Evolutionary conservation across 106 monocot genomes (phyloP), one percentile per base, ranked within the genome.

Genomic region (Cymbidium sinense): DNA sequence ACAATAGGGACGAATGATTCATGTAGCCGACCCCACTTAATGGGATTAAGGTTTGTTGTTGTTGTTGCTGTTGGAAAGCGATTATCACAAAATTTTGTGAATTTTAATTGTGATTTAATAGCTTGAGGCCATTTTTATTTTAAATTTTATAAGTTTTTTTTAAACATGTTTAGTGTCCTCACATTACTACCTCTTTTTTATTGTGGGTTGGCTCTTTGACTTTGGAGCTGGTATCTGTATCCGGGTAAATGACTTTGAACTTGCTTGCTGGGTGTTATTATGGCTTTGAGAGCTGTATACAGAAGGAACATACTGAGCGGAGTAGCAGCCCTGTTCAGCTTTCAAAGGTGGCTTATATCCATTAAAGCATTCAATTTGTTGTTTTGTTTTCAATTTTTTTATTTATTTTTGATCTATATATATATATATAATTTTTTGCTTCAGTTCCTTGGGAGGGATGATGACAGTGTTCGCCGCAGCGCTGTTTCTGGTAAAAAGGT

Each of bases 401-500:
- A 17, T 52, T 43, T 25, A 62, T 43, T 12, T 12, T 11, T 47
- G 47, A 6, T 39, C 41, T 47, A 47, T 39, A 39, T 39, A 39
- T 39, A 7, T 39, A 39, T 39, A 39, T 39, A 39, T 39, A 7
- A 39, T 39, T 39, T 8, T 50, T 5, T 81, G 7, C 2, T 80
- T 67, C 75, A 99, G 99, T 95, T 99, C 78, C 85, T 99, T 51
- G 90, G 92, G 11, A 99, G 92, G 80, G 91, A 94, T 15, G 99
- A 93, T 20, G 99, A 99, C 43, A 82, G 83, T 43, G 89, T 91
- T 47, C 90, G 89, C 0, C 87, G 92, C 17, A 99, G 99, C 82
- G 90, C 88, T 70, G 89, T 99, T 67, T 99, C 99, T 51, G 99
- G 99, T 33, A 99, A 99, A 92, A 99, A 99, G 99, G 99, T 96